A percentile compares a stretch with the other conserved stretches of the same genome.
Conservation (phyloP, 208 protist species). For the Acanthamoeba healyi region DNA sequence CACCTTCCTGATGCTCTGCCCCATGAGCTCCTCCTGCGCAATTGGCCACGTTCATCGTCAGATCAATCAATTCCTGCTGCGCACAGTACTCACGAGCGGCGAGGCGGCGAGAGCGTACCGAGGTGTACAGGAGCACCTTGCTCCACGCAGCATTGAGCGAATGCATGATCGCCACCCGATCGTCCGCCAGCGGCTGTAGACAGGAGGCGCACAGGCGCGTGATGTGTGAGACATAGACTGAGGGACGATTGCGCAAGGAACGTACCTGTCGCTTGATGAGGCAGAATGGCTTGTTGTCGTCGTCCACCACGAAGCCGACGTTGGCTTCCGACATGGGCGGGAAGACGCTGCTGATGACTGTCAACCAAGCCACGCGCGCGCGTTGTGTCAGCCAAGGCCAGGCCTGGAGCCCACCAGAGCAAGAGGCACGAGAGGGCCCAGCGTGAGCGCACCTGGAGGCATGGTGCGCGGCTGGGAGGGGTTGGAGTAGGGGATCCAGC, state of each 20-base stretch:
- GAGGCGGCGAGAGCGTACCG: neutral
- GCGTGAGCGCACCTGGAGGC: neutral
- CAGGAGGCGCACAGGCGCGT: neutral
- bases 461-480: neutral
- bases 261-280: constrained; percentile 65
- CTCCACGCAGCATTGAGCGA: neutral
- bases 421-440: neutral
- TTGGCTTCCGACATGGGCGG: constrained; percentile 50
- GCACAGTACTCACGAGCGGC: neutral
- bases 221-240: neutral
- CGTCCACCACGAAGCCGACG: constrained; percentile 59
- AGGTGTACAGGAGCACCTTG: neutral
- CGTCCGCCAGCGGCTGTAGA: neutral
- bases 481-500: constrained; percentile 63
- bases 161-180: constrained; percentile 37
- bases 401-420: neutral
- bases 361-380: neutral
- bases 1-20: constrained; percentile 32
- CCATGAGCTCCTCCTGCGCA: constrained; percentile 26
- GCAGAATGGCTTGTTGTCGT: constrained; percentile 55
- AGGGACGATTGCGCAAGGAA: no score
- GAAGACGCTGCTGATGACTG: constrained; percentile 38
- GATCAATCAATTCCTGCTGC: neutral
- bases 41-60: neutral
- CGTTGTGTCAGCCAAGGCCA: no score